Percentiles rank a stretch among this genome's conserved stretches.
Conservation (phyloP, 768 basidiomycete genomes). For the Kwoniella sp. region DNA sequence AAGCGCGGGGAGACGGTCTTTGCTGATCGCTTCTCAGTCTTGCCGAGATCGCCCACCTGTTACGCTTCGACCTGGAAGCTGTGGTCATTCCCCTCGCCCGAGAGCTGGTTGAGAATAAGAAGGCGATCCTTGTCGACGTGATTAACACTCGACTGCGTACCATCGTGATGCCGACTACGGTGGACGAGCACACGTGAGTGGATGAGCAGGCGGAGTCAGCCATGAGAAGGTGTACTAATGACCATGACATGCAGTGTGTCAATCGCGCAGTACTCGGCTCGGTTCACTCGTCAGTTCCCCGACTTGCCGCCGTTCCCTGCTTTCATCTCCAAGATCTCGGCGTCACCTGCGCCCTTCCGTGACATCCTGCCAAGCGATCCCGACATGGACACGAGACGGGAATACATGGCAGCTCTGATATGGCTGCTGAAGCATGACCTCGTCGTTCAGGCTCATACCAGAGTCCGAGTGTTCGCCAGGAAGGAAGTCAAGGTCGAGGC, state of each 20-base stretch:
- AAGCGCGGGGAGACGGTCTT: neutral
- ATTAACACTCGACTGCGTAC: conserved; percentile 76
- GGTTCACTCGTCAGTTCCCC: conserved; percentile 21
- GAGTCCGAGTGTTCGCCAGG: conserved; percentile 76
- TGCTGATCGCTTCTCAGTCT: conserved; percentile 24
- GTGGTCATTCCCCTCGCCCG: conserved; percentile 87
- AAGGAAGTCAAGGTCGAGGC: conserved; percentile 69
- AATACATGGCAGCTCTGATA: conserved; percentile 75
- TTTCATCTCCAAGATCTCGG: conserved; percentile 71
- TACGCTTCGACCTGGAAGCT: conserved; percentile 44
- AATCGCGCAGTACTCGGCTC: conserved; percentile 53
- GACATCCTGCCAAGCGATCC: conserved; percentile 59
- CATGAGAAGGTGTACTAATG: neutral
- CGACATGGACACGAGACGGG: conserved; percentile 52
- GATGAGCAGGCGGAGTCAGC: neutral
- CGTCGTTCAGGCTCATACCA: conserved; percentile 75
- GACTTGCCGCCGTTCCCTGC: conserved; percentile 49
- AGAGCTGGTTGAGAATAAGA: conserved; percentile 82
- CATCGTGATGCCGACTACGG: conserved; percentile 62
- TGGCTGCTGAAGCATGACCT: conserved; percentile 90
- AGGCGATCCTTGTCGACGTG: conserved; percentile 82
- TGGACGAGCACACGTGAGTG: conserved; percentile 39
- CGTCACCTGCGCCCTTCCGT: conserved; percentile 65
- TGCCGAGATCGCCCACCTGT: conserved; percentile 43
- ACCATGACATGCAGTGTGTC: conserved; percentile 43